Evolutionary conservation across 2,329 filamentous ascomycete species (phyloP).

Genomic region (Colletotrichum spinosum): DNA sequence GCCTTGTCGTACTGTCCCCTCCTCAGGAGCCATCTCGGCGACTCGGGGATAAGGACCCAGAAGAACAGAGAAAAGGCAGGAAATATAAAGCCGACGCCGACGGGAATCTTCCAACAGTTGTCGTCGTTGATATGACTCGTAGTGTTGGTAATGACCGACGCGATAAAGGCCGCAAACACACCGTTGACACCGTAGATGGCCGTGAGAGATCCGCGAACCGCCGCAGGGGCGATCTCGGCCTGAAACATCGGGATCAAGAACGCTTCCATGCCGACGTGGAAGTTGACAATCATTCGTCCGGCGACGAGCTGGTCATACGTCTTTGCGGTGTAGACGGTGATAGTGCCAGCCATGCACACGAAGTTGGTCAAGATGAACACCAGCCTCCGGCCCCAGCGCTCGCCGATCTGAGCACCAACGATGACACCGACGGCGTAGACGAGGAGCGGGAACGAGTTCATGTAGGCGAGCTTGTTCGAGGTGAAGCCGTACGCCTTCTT

Average conservation of each 20-base stretch:
- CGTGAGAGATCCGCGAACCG: conserved; percentile 38
- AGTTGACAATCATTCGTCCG: conserved; percentile 39
- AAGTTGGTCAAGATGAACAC: conserved; percentile 38
- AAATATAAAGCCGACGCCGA: conserved; percentile 37
- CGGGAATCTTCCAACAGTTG: conserved; percentile 39
- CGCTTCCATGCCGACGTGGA: conserved; percentile 39
- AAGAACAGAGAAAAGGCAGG: conserved; percentile 35
- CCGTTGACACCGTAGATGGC: conserved; percentile 39
- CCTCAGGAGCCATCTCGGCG: conserved; percentile 44
- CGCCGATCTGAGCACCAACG: conserved; percentile 34
- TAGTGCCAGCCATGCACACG: conserved; percentile 35
- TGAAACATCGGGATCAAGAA: conserved; percentile 40
- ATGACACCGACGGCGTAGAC: conserved; percentile 39
- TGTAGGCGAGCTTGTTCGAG: conserved; percentile 38
- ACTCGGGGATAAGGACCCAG: conserved; percentile 41
- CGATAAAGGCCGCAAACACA: conserved; percentile 39
- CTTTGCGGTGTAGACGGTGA: conserved; percentile 34
- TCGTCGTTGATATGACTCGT: conserved; percentile 38
- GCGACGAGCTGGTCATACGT: conserved; percentile 33
- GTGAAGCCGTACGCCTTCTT: conserved; percentile 35
- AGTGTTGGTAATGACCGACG: conserved; percentile 39
- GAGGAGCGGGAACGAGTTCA: conserved; percentile 40
- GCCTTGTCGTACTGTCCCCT: conserved; percentile 38
- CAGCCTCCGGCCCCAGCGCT: conserved; percentile 37
- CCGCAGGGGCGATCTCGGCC: conserved; percentile 40